Evolutionary conservation across 2,329 filamentous ascomycete species (phyloP).

Genomic region (Fusarium longipes): DNA sequence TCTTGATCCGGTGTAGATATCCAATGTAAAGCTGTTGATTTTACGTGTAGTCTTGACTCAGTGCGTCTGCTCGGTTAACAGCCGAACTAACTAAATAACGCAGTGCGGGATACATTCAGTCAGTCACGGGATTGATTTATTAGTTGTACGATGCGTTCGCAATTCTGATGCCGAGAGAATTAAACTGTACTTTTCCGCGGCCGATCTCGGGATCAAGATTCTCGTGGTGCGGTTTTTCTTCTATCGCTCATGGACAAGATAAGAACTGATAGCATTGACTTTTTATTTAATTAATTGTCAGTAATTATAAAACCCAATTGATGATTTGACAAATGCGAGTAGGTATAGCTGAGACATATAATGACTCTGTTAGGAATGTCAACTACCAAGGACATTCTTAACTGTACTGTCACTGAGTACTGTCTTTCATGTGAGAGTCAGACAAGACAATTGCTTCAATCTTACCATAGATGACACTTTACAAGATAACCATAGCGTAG

Average conservation of each 20-base stretch:
- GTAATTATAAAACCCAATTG: background rate
- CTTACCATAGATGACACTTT: too few species aligned
- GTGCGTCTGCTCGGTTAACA: background rate
- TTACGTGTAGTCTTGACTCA: conserved; percentile 38
- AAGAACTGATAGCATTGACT: background rate
- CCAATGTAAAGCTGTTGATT: background rate
- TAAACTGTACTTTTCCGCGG: background rate
- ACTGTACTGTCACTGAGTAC: too few species aligned
- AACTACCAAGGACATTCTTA: too few species aligned
- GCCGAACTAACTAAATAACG: background rate
- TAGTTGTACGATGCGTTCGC: too few species aligned
- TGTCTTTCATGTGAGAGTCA: too few species aligned
- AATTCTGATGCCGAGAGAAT: conserved; percentile 2
- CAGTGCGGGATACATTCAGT: too few species aligned
- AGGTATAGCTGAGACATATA: too few species aligned
- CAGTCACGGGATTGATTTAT: background rate
- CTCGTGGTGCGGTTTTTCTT: background rate
- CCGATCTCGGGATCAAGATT: conserved; percentile 2
- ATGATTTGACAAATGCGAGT: background rate
- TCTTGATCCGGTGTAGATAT: background rate
- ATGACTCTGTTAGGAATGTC: too few species aligned
- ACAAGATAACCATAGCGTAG: too few species aligned
- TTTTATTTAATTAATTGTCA: conserved; percentile 3
- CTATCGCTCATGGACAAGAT: background rate
- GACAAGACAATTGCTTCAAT: too few species aligned